Conservation (phyloP, 306 rosid species). For the Quercus aquifolioides region DNA sequence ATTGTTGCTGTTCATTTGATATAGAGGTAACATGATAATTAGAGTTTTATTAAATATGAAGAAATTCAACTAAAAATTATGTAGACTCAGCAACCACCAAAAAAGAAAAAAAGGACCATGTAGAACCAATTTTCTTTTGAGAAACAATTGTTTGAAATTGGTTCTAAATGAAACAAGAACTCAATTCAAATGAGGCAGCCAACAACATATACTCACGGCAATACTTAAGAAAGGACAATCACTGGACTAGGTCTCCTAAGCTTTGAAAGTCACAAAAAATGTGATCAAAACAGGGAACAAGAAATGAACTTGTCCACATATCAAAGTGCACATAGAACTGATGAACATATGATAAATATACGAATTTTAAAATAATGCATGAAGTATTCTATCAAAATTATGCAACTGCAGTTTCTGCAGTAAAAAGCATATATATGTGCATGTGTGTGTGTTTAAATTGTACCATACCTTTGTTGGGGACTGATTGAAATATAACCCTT, state of each 20-base stretch:
- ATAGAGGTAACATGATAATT: not conserved
- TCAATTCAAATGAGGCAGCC: not conserved
- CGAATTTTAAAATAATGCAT: not conserved
- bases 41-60: not conserved
- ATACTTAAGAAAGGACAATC: not conserved
- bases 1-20: not conserved
- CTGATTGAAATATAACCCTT: conserved; percentile 87
- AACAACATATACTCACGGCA: not conserved
- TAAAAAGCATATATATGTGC: too few species aligned
- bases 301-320: too few species aligned
- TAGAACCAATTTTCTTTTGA: too few species aligned
- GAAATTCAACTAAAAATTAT: not conserved
- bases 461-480: conserved; percentile 74
- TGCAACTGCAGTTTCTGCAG: too few species aligned
- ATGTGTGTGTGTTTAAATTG: not conserved
- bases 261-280: not conserved
- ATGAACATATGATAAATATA: too few species aligned
- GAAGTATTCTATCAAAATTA: not conserved
- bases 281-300: not conserved
- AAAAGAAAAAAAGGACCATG: not conserved
- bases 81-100: not conserved
- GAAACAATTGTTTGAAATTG: too few species aligned
- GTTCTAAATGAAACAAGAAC: not conserved
- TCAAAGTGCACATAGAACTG: too few species aligned
- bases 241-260: not conserved